Evolutionary conservation across 306 rosid species (phyloP).

Genomic region (Nissolia schottii): DNA sequence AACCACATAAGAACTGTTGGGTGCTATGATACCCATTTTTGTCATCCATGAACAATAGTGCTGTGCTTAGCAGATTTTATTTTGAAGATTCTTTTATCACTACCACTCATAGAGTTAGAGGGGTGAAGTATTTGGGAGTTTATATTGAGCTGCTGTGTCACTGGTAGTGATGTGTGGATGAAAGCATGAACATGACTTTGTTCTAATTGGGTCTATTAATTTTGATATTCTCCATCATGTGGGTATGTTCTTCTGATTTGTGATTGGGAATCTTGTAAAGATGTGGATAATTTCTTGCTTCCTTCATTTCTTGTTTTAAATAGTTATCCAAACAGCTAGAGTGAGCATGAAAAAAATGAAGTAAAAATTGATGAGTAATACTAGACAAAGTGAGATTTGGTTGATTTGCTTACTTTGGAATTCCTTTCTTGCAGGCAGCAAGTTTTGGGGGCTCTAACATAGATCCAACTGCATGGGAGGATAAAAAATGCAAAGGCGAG

Average conservation of each 20-base stretch:
- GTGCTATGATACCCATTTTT: neutral
- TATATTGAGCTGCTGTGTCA: neutral
- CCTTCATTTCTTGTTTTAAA: neutral
- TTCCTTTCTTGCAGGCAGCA: constrained; percentile 60
- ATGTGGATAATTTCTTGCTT: neutral
- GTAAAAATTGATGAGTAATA: neutral
- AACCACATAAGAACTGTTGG: neutral
- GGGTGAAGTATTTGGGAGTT: neutral
- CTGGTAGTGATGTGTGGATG: neutral
- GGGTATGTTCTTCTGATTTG: neutral
- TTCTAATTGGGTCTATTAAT: neutral
- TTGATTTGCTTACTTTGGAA: neutral
- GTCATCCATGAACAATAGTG: neutral
- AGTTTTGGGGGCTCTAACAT: constrained; percentile 99
- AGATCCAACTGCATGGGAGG: constrained; percentile 99
- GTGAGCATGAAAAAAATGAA: neutral
- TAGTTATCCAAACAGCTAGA: neutral
- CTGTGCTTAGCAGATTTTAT: neutral
- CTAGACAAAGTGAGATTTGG: neutral
- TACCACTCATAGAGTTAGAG: neutral
- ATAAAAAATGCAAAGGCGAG: constrained; percentile 97
- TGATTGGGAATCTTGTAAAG: neutral
- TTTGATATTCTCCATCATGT: neutral
- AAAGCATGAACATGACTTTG: neutral
- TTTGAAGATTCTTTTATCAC: neutral